Conservation (phyloP, 768 basidiomycete genomes). For the Xerocomus potaroensis region DNA sequence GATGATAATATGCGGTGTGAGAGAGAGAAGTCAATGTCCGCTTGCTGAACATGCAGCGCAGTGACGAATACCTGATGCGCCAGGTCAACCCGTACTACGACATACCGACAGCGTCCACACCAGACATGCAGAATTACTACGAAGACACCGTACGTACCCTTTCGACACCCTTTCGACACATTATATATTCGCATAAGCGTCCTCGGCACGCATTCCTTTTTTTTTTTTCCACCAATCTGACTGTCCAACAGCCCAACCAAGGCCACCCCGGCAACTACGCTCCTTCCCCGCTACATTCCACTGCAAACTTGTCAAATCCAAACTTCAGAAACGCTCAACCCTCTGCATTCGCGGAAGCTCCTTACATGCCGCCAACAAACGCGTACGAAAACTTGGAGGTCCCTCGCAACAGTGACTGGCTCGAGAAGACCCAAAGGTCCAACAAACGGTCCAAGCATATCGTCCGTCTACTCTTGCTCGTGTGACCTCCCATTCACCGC, state of each 20-base stretch:
- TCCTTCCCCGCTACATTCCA: constrained; percentile 30
- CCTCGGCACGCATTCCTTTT: constrained; percentile 2
- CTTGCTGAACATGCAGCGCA: constrained; percentile 18
- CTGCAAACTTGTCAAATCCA: constrained; percentile 19
- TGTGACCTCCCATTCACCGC: not conserved
- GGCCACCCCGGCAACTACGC: constrained; percentile 34
- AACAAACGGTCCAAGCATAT: constrained; percentile 50
- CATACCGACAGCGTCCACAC: constrained; percentile 9
- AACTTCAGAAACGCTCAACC: constrained; percentile 23
- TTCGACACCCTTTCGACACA: not conserved
- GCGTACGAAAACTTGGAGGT: constrained; percentile 32
- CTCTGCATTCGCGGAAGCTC: constrained; percentile 22
- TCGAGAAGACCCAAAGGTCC: constrained; percentile 32
- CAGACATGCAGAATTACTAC: constrained; percentile 29
- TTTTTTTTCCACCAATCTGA: not conserved
- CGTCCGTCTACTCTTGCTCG: constrained; percentile 36
- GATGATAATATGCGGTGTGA: not conserved
- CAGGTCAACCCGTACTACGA: constrained; percentile 24
- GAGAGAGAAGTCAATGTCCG: not conserved
- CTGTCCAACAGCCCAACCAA: constrained; percentile 24
- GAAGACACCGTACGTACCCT: constrained; percentile 22
- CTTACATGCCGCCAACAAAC: constrained; percentile 21
- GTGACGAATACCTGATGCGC: constrained; percentile 25
- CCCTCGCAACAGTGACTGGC: constrained; percentile 37
- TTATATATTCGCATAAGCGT: constrained; percentile 5